Base-by-base conservation (phyloP, 2,329 filamentous ascomycete genomes). In the Neospermospora avenae region DNA sequence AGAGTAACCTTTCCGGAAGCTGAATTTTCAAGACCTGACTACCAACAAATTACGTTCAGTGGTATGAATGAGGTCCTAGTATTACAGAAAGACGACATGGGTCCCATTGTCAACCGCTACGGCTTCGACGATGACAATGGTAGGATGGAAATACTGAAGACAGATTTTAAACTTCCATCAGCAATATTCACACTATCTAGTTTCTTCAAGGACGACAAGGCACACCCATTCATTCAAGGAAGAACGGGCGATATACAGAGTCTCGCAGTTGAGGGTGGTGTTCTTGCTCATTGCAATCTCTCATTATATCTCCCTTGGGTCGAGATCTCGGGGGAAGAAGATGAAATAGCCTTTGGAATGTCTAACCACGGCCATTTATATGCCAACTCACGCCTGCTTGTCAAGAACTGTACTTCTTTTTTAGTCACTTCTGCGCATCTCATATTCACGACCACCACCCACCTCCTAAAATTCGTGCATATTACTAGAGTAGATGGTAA, bases 381-480 rank as follows among this genome's bases (percentile, higher is more conserved):
- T 71, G 90, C 88, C 42, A 90, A 93, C 71, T 85, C 87, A 3
- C 84, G 82, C 16, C 78, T 89, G 4, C 77, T 97, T 46, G 84
- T 87, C 14, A 91, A 90, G 73, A 96, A 95, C 68, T 96, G 92
- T 74, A 98, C 93, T 0, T 99, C 95, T 0, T 98, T 96, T 68
- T 73, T 92, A 5, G 77, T 93, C 25, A 96, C 93, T 0, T 80
- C 86, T 0, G 84, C 86, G 20, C 93, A 98, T 77, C 79, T 99
- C 14, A 85, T 98, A 60, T 92, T 93, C 70, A 99, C 95, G 0
- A 99, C 95, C 0, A 92, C 88, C 61, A 92, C 92, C 65, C 93
- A 98, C 73, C 80, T 97, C 3, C 80, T 99, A 64, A 99, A 99
- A 74, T 97, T 97, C 74, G 87, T 97, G 14, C 93, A 99, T 73